A percentile compares a stretch with the other conserved stretches of the same genome.
phyloP scores from a whole-genome alignment of 768 basidiomycete species.

The Botryobasidium botryosum region DNA sequence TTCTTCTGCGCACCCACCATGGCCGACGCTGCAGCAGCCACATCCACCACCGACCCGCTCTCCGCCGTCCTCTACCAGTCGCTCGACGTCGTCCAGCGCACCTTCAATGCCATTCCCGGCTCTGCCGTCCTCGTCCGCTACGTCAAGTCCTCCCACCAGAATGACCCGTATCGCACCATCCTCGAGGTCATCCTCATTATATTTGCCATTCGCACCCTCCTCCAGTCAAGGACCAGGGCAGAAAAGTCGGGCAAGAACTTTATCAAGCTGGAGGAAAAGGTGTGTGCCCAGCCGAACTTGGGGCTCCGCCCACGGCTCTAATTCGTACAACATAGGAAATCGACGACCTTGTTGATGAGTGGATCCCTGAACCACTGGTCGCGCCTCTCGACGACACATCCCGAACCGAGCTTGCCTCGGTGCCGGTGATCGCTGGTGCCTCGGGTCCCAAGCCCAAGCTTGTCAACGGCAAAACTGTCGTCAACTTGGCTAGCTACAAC shows the following conservation, averaged over 20 bases:
- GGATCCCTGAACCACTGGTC: conserved; percentile 73
- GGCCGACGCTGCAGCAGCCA: background rate
- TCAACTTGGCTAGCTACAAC: conserved; percentile 82
- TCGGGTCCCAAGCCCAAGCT: conserved; percentile 75
- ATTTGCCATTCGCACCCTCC: conserved; percentile 78
- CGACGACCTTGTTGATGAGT: conserved; percentile 91
- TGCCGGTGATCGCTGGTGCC: conserved; percentile 65
- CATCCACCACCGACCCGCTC: conserved; percentile 22
- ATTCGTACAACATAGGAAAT: conserved; percentile 63
- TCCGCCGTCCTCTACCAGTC: conserved; percentile 49
- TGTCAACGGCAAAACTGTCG: conserved; percentile 49
- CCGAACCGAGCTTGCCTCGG: conserved; percentile 45
- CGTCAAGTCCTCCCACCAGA: conserved; percentile 85
- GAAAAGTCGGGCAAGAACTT: conserved; percentile 77
- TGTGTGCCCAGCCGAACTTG: conserved; percentile 16
- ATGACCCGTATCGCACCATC: conserved; percentile 84
- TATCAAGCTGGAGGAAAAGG: conserved; percentile 83
- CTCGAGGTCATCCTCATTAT: conserved; percentile 77
- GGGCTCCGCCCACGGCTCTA: too few species aligned
- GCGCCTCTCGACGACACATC: conserved; percentile 43
- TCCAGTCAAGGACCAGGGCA: conserved; percentile 76
- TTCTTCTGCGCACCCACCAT: background rate
- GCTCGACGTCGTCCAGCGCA: conserved; percentile 39
- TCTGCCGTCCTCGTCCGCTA: conserved; percentile 77
- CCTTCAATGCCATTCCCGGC: conserved; percentile 63